Evolutionary conservation across 257 asterid species (phyloP).

Genomic region (Parsonsia alboflavescens): DNA sequence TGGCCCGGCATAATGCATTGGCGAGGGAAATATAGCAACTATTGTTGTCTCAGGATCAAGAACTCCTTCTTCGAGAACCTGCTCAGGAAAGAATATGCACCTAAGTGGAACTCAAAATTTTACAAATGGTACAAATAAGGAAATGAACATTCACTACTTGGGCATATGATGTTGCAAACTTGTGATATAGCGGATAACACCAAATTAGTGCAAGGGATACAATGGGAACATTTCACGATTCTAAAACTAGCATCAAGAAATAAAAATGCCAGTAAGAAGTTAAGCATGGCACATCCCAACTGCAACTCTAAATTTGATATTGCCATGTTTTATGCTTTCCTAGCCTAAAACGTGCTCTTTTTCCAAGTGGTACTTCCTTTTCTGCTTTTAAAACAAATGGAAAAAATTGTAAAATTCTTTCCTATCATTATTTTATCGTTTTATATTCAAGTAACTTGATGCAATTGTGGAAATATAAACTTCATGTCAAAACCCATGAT

Average conservation of each 20-base stretch:
- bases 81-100: conserved; percentile 1
- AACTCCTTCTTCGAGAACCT: conserved; percentile 87
- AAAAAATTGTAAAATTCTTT: neutral
- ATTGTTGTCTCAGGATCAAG: conserved; percentile 78
- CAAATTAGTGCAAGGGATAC: neutral
- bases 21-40: conserved; percentile 85
- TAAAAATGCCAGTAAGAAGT: neutral
- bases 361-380: neutral
- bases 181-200: neutral
- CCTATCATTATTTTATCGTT: neutral
- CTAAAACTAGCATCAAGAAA: neutral
- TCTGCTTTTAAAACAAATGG: neutral
- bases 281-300: neutral
- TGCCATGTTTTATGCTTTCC: neutral
- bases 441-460: neutral
- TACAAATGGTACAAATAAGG: neutral
- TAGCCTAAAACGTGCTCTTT: neutral
- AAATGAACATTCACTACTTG: neutral
- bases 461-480: neutral
- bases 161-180: neutral
- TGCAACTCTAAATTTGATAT: neutral
- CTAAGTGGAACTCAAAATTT: neutral
- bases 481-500: neutral
- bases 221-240: neutral
- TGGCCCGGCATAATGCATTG: conserved; percentile 93